These are phyloP conservation scores for Sporisorium graminicola DNA, from an alignment of 1,284 basidiomycete species.

Conservation along the genomic window DNA sequence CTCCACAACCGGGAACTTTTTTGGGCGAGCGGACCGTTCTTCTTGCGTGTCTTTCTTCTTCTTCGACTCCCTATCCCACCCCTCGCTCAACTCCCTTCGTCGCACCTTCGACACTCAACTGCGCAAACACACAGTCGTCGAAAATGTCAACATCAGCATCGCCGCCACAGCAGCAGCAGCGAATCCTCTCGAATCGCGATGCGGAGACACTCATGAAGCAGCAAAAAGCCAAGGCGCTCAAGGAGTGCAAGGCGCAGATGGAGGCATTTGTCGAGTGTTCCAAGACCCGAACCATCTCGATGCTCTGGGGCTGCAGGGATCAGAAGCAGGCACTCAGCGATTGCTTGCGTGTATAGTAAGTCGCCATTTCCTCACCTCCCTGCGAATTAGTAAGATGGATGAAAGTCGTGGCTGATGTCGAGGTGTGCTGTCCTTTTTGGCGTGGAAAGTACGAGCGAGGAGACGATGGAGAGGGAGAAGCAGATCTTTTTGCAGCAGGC, in stretches of 20 bases:
- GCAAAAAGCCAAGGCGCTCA: constrained; percentile 39
- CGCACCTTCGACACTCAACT: background rate
- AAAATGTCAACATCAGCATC: constrained; percentile 11
- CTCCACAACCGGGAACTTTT: constrained; percentile 15
- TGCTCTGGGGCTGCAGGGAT: constrained; percentile 39
- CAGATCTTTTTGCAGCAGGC: constrained; percentile 23
- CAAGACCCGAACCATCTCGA: constrained; percentile 38
- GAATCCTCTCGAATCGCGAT: constrained; percentile 46
- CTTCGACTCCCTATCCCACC: too few relatives aligned
- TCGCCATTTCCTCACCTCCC: background rate
- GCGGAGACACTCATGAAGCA: constrained; percentile 42
- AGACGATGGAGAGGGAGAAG: constrained; percentile 38
- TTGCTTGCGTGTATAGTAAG: constrained; percentile 45
- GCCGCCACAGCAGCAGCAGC: constrained; percentile 10
- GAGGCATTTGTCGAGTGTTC: constrained; percentile 43
- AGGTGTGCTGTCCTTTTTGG: background rate
- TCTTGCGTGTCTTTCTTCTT: too few relatives aligned
- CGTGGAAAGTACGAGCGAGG: constrained; percentile 37
- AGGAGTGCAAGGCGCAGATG: constrained; percentile 40
- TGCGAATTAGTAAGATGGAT: background rate
- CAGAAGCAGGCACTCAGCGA: constrained; percentile 26
- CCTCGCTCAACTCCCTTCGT: background rate
- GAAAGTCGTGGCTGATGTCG: background rate
- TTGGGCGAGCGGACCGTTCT: too few relatives aligned
- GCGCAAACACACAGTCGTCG: background rate